Base-by-base conservation (phyloP, 768 basidiomycete species). In the Psilocybe subaeruginosa region DNA sequence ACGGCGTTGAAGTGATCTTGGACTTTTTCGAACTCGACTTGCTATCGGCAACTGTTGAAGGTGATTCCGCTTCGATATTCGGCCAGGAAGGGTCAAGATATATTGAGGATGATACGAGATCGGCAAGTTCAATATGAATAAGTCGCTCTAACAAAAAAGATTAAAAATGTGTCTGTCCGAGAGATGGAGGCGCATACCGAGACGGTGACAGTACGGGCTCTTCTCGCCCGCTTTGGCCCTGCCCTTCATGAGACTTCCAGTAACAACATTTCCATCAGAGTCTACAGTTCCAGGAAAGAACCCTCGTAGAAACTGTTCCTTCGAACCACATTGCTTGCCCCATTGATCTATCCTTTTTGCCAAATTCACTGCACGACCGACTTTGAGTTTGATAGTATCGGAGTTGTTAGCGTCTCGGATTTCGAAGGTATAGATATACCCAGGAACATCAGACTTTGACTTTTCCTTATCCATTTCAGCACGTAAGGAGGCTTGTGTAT, bases 361-460 rank as follows among this genome's bases (percentile, higher is more conserved):
- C 23, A 93, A 80, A 70, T 92, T 92, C 37, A 84, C 82, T 1
- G 93, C 81, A 35, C 92, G 84, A 14, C 93, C 93, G 27, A 93
- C 90, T 78, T 95, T 93, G 65, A 93, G 78, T 66, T 86, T 84
- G 62, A 91, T 76, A 7, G 78, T 73, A 35, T 78, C 71, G 1
- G 72, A 73, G 7, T 70, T 71, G 7, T 47, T 31, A 6, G 55
- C 27, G 39, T 72, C 70, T 69, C 85, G 81, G 59, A 94, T 89
- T 72, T 93, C 89, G 70, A 89, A 94, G 0, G 86, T 84, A 65
- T 95, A 95, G 53, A 95, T 93, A 67, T 90, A 93, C 0, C 93
- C 93, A 4, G 82, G 77, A 17, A 79, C 82, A 64, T 94, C 92
- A 8, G 83, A 80, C 2, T 67, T 59, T 3, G 90, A 84, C 3